Percentiles rank a stretch among this genome's conserved stretches.
These are phyloP conservation scores for Nigrospora oryzae DNA, from an alignment of 2,329 filamentous ascomycete genomes.

Conservation along the genomic window DNA sequence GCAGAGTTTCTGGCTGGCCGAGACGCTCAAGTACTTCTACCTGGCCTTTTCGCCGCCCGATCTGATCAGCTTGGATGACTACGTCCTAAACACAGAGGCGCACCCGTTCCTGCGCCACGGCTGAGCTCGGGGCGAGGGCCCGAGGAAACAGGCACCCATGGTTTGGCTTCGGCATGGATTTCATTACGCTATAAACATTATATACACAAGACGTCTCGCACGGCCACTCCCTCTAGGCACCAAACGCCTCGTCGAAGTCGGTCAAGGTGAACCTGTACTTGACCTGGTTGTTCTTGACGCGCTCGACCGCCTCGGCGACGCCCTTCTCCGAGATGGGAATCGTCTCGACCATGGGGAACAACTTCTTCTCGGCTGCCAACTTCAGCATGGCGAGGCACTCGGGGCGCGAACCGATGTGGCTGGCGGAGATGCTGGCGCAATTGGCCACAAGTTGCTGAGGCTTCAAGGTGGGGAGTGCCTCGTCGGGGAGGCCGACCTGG, in stretches of 20 bases:
- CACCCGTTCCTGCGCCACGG: constrained; percentile 21
- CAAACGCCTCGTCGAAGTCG: constrained; percentile 60
- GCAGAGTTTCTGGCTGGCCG: constrained; percentile 56
- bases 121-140: background rate
- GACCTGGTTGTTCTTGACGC: constrained; percentile 63
- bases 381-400: constrained; percentile 52
- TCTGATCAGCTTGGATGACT: constrained; percentile 50
- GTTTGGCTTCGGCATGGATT: too few relatives aligned
- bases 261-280: constrained; percentile 67
- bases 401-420: constrained; percentile 52
- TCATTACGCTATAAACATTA: background rate
- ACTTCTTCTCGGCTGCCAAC: constrained; percentile 46
- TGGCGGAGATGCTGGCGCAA: constrained; percentile 29
- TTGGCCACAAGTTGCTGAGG: constrained; percentile 32
- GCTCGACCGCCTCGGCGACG: constrained; percentile 60
- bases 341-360: constrained; percentile 41
- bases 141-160: too few relatives aligned
- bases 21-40: constrained; percentile 45
- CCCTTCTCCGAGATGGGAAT: constrained; percentile 59
- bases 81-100: constrained; percentile 37
- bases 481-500: constrained; percentile 47
- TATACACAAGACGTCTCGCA: background rate
- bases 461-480: constrained; percentile 33
- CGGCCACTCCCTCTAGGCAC: constrained; percentile 11
- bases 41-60: constrained; percentile 42